Percentiles rank a stretch among this genome's conserved stretches.
phyloP scores from a whole-genome alignment of 2,329 filamentous ascomycete species.

The Colletotrichum brevisporum region DNA sequence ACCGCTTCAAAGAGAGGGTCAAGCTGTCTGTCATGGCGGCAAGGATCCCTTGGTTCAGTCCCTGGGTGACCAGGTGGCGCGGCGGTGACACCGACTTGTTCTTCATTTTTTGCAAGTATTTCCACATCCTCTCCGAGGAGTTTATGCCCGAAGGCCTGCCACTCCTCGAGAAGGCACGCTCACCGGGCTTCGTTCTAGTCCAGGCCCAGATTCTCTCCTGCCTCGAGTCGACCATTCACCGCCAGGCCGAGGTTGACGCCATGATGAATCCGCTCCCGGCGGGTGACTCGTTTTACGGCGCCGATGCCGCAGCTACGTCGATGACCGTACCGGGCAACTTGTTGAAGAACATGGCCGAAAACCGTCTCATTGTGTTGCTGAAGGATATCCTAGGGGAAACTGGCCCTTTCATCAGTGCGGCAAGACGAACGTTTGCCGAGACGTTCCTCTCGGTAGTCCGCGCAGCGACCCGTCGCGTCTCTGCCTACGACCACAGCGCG shows the following conservation, averaged over 20 bases:
- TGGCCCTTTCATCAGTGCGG: slow-evolving; percentile 53
- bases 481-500: slow-evolving; percentile 84
- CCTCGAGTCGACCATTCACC: slow-evolving; percentile 87
- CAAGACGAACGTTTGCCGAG: slow-evolving; percentile 80
- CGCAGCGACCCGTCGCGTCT: slow-evolving; percentile 80
- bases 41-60: slow-evolving; percentile 86
- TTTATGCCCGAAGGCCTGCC: slow-evolving; percentile 72
- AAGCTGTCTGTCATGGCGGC: slow-evolving; percentile 76
- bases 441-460: slow-evolving; percentile 82
- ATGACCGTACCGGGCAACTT: slow-evolving; percentile 77
- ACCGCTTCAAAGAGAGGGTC: slow-evolving; percentile 75
- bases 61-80: slow-evolving; percentile 88
- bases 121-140: slow-evolving; percentile 83
- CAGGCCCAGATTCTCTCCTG: slow-evolving; percentile 86
- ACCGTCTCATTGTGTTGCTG: slow-evolving; percentile 84
- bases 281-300: slow-evolving; percentile 61
- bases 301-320: slow-evolving; percentile 77
- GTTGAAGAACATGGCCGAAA: slow-evolving; percentile 88
- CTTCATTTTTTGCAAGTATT: slow-evolving; percentile 93
- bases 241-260: slow-evolving; percentile 71
- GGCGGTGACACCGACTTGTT: slow-evolving; percentile 91
- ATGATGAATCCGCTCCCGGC: slow-evolving; percentile 57
- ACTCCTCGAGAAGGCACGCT: slow-evolving; percentile 70
- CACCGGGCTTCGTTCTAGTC: slow-evolving; percentile 84
- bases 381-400: slow-evolving; percentile 79